Evolutionary conservation across 2,329 filamentous ascomycete genomes (phyloP), one percentile per base, ranked within the genome.

Genomic region (Epichloe scottii): DNA sequence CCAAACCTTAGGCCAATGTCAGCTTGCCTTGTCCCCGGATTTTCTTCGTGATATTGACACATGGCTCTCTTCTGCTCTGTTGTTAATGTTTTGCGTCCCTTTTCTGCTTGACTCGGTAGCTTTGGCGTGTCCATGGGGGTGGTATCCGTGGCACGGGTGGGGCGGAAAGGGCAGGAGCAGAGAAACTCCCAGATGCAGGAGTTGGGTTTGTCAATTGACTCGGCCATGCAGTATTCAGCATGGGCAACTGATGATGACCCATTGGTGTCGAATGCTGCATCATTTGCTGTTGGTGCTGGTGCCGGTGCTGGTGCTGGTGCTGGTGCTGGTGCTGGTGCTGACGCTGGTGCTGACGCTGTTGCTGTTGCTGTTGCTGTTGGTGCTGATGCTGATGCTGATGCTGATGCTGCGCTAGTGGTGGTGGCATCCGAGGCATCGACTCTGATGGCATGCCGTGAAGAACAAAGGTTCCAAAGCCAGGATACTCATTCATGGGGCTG

Each of bases 1-100:
- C 90, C 91, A 70, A 98, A 98, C 65, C 89, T 82, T 53, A 84
- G 85, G 69, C 93, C 93, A 69, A 98, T 98, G 63, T 97, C 91
- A 17, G 89, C 93, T 71, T 98, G 93, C 70, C 95, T 95, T 44
- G 89, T 84, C 46, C 81, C 84, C 21, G 91, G 93, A 63, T 97
- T 84, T 55, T 95, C 85, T 64, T 93, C 86, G 60, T 91, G 87
- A 67, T 91, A 96, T 63, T 89, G 79, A 67, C 93, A 98, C 90
- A 98, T 98, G 43, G 82, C 79, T 57, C 89, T 80, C 56, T 93
- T 85, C 65, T 97, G 90, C 53, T 88, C 84, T 62, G 95, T 88
- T 7, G 89, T 96, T 59, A 98, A 74, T 1, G 91, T 97, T 68
- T 89, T 89, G 59, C 89, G 78, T 4, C 87, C 86, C 46, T 85